Evolutionary conservation across 768 basidiomycete genomes (phyloP).

Genomic region (Kwoniella sp.): DNA sequence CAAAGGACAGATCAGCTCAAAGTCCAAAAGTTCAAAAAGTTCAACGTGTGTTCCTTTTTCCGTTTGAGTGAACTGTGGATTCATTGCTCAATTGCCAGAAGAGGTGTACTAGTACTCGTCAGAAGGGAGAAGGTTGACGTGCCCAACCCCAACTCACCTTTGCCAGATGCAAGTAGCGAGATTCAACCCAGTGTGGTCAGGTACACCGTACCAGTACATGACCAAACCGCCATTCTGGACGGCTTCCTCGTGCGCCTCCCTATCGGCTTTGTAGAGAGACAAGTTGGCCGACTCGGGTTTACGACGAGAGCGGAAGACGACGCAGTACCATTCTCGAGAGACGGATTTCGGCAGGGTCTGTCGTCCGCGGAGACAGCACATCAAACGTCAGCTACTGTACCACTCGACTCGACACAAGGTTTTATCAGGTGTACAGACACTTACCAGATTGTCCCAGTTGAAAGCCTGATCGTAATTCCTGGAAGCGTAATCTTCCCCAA

Average conservation of each 20-base stretch:
- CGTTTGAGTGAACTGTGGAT: too few species aligned
- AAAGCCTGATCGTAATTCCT: constrained; percentile 74
- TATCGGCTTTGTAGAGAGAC: constrained; percentile 78
- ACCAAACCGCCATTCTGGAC: constrained; percentile 72
- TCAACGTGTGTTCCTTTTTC: too few species aligned
- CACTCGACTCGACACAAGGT: too few species aligned
- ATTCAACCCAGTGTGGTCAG: constrained; percentile 75
- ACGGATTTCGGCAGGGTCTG: constrained; percentile 29
- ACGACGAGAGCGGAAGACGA: constrained; percentile 81
- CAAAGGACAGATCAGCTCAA: too few species aligned
- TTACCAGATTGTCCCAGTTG: constrained; percentile 81
- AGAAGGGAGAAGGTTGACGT: too few species aligned
- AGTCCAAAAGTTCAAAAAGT: too few species aligned
- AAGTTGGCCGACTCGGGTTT: constrained; percentile 54
- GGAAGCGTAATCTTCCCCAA: constrained; percentile 65
- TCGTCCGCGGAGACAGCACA: too few species aligned
- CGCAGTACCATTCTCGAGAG: constrained; percentile 64
- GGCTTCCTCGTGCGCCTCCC: constrained; percentile 87
- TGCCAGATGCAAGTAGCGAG: constrained; percentile 93
- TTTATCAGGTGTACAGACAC: too few species aligned
- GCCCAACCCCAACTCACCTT: constrained; percentile 26
- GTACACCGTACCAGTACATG: constrained; percentile 92
- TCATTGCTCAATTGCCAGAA: too few species aligned
- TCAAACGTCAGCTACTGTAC: too few species aligned
- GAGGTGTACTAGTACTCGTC: too few species aligned